Evolutionary conservation across 306 rosid species (phyloP), one percentile per base, ranked within the genome.

Genomic region (Fragaria nilgerrensis): DNA sequence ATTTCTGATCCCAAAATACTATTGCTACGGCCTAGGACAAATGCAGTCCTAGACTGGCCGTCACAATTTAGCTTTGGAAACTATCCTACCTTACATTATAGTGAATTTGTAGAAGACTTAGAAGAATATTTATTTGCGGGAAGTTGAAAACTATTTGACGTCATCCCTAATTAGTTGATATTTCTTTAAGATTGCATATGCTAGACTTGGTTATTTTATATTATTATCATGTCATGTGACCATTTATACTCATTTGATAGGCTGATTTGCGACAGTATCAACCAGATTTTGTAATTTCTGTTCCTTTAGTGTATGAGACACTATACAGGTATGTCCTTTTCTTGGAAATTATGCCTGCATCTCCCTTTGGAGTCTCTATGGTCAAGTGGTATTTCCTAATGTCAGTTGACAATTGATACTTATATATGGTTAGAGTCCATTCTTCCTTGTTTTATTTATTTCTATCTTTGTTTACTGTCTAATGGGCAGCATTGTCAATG

Each of bases 241-340:
- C 12, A 15, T 79, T 53, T 71, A 56, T 17, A 77, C 63, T 39
- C 53, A 52, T 81, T 14, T 68, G 70, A 84, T 56, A 87, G 98
- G 95, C 81, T 71, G 98, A 94, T 87, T 89, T 94, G 85, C 77
- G 76, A 50, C 84, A 19, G 12, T 92, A 88, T 84, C 95, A 88
- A 78, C 98, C 98, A 19, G 87, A 88, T 32, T 88, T 86, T 79
- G 3, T 92, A 80, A 84, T 94, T 83, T 88, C 98, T 61, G 97
- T 94, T 82, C 98, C 98, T 68, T 82, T 94, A 86, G 95, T 94
- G 66, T 94, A 89, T 77, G 97, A 94, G 85, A 89, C 96, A 61
- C 88, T 94, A 61, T 94, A 92, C 89, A 90, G 96, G 98, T 94
- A 89, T 69, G 53, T 53, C 41, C 68, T 50, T 73, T 23, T 71